Base-by-base conservation (phyloP, 2,329 filamentous ascomycete species). In the Penicillium corylophilum region DNA sequence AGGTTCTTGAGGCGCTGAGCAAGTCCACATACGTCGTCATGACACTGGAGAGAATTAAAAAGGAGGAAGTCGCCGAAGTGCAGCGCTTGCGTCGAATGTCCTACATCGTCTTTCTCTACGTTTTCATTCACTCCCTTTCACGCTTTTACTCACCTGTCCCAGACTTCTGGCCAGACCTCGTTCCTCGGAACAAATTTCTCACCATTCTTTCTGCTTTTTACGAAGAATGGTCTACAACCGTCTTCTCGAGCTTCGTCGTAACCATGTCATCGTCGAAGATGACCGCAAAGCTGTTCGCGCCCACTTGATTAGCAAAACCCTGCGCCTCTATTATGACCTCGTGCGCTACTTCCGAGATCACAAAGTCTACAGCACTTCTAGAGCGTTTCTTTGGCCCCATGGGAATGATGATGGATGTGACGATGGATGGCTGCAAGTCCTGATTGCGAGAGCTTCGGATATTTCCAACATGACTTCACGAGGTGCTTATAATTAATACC, bases 201-300 rank as follows among this genome's bases (percentile, higher is more conserved):
- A n/a, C n/a, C n/a, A n/a, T 23, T 43, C 18, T 29, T 60, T 46
- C 60, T 26, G 54, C 63, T 7, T 48, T 70, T 2, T 70, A 60
- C 39, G 64, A 68, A 10, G 43, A 53, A n/a, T 64, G 59, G 54
- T 69, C 28, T 64, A 63, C 48, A 56, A 44, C 4, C 44, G 56
- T 15, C 68, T 66, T 38, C 44, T 65, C 6, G 40, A 45, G 13
- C 49, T 57, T 13, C 55, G 58, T 36, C 60, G 60, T 46, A 46
- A 50, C 2, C 59, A 60, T n/a, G 43, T 63, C n/a, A 10, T 54
- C 4, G 38, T 13, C 0, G 53, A 65, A 24, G 48, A 50, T 1
- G 31, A 36, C 1, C 18, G 53, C 8, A 39, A 54, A 24, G 28
- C 44, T 9, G 53, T 41, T 8, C 59, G 57, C 8, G 26, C 49